Percentiles rank a stretch among this genome's conserved stretches.
These are phyloP conservation scores for Colletotrichum melonis DNA, from an alignment of 2,329 filamentous ascomycete species.

Conservation along the genomic window DNA sequence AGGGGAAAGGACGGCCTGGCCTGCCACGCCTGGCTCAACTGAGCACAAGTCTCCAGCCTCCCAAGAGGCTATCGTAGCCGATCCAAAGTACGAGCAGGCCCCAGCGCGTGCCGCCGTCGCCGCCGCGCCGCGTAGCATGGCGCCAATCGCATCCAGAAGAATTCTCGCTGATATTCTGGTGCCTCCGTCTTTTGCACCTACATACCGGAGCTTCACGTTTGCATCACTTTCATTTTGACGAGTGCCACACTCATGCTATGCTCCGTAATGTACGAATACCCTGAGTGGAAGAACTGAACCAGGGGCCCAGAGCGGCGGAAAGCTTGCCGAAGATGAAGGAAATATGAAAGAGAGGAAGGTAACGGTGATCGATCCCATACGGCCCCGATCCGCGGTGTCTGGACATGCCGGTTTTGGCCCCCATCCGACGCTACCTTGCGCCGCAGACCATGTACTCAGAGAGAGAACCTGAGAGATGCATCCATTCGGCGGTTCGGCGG, in stretches of 20 bases:
- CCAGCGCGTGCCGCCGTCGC: not conserved
- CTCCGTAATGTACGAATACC: no score
- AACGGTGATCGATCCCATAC: not conserved
- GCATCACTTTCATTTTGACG: not conserved
- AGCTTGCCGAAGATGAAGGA: not conserved
- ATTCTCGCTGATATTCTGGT: not conserved
- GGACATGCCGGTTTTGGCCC: constrained; percentile 8
- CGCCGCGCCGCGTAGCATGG: not conserved
- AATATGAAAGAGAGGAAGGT: not conserved
- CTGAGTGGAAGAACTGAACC: not conserved
- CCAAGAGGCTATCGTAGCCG: constrained; percentile 12
- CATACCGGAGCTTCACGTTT: not conserved
- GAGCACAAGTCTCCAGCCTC: not conserved
- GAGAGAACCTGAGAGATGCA: no score
- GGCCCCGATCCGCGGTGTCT: not conserved
- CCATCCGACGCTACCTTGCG: constrained; percentile 2
- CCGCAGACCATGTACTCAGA: not conserved
- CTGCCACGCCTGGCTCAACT: not conserved
- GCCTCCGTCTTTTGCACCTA: not conserved
- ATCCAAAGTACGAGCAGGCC: not conserved
- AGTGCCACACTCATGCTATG: not conserved
- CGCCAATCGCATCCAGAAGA: constrained; percentile 3
- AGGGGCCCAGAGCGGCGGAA: not conserved
- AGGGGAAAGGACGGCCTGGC: not conserved
- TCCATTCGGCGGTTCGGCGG: not conserved